Evolutionary conservation across 1,284 basidiomycete genomes (phyloP).

Genomic region (Papiliotrema laurentii): DNA sequence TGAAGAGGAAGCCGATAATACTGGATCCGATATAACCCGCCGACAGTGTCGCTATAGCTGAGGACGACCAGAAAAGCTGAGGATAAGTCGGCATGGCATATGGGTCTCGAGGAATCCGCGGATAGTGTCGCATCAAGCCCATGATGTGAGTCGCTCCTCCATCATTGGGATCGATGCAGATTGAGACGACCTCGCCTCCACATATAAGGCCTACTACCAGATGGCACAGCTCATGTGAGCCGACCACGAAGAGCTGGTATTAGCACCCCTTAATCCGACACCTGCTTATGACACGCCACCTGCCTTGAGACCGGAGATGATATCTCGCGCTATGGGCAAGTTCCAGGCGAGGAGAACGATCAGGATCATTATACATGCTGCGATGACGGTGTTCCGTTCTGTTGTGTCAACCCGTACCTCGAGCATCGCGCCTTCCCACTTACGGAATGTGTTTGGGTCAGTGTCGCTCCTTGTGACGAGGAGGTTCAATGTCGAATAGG

Average conservation of each 20-base stretch:
- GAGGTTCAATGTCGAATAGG: conserved; percentile 7
- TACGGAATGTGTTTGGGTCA: conserved; percentile 37
- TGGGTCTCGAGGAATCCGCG: conserved; percentile 32
- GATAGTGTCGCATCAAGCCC: conserved; percentile 34
- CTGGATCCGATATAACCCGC: conserved; percentile 44
- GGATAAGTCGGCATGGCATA: conserved; percentile 37
- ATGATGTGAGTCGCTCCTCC: conserved; percentile 44
- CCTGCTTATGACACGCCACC: too few relatives aligned
- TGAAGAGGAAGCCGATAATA: conserved; percentile 40
- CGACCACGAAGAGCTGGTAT: conserved; percentile 42
- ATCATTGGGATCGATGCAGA: conserved; percentile 47
- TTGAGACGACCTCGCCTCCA: conserved; percentile 41
- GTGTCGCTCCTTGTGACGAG: conserved; percentile 18
- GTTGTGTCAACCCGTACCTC: conserved; percentile 3
- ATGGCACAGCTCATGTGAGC: conserved; percentile 44
- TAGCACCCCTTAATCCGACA: too few relatives aligned
- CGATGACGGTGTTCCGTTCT: conserved; percentile 46
- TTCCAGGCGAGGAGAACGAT: conserved; percentile 43
- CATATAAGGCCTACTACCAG: conserved; percentile 38
- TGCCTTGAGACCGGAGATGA: conserved; percentile 42
- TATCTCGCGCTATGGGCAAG: conserved; percentile 38
- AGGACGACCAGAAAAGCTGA: conserved; percentile 33
- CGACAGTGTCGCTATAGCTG: conserved; percentile 29
- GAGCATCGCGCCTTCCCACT: conserved; percentile 5
- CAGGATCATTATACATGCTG: conserved; percentile 42